These are phyloP conservation scores for Phalaenopsis aphrodite DNA, from an alignment of 106 monocot species.

Conservation along the genomic window DNA sequence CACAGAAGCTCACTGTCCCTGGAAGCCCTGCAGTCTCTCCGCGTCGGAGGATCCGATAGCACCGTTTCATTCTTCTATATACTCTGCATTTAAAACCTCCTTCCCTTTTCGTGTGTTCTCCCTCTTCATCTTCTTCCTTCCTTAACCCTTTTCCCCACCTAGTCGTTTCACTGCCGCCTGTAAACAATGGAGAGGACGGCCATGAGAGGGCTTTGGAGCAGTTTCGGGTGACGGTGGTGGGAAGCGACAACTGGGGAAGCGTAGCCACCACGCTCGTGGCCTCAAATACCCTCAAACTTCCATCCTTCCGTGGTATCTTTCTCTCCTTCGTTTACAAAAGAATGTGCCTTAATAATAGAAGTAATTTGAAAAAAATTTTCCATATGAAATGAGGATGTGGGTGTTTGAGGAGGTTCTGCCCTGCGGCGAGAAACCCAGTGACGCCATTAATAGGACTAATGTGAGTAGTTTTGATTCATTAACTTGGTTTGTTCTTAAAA, in stretches of 20 bases:
- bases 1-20: too few species aligned
- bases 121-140: background rate
- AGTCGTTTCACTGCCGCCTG: background rate
- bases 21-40: background rate
- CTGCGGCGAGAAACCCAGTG: slow-evolving; percentile 64
- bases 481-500: background rate
- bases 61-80: background rate
- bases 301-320: slow-evolving; percentile 43
- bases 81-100: background rate
- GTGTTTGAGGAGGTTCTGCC: slow-evolving; percentile 76
- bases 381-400: slow-evolving; percentile 95
- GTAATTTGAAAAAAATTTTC: background rate
- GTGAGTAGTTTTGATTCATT: slow-evolving; percentile 24
- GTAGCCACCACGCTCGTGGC: slow-evolving; percentile 84
- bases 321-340: background rate
- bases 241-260: slow-evolving; percentile 97
- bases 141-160: background rate
- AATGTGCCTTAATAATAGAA: background rate
- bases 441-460: slow-evolving; percentile 58
- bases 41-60: background rate
- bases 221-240: slow-evolving; percentile 58
- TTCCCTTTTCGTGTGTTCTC: background rate
- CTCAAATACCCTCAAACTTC: slow-evolving; percentile 53
- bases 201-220: background rate
- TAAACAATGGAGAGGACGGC: background rate